Evolutionary conservation across 352 stramenopile genomes (phyloP).

Genomic region (Aphanomyces cochlioides): DNA sequence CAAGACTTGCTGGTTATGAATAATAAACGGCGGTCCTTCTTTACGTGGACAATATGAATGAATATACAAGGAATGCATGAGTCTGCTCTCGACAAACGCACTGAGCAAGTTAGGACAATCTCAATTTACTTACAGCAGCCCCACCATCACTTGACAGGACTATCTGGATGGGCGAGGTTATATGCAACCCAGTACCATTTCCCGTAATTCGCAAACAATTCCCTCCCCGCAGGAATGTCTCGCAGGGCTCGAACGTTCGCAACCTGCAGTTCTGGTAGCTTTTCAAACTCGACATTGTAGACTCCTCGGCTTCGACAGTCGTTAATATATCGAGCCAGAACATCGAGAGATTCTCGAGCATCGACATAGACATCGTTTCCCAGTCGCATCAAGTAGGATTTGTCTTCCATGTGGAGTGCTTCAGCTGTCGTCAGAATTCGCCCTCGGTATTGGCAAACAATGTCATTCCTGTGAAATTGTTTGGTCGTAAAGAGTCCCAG

Average conservation of each 20-base stretch:
- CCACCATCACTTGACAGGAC: slow-evolving; percentile 38
- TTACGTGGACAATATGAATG: neutral
- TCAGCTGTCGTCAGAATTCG: slow-evolving; percentile 38
- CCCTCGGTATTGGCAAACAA: slow-evolving; percentile 47
- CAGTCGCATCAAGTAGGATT: slow-evolving; percentile 80
- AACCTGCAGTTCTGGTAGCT: slow-evolving; percentile 44
- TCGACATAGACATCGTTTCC: slow-evolving; percentile 74
- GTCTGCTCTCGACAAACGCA: no score
- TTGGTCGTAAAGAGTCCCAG: slow-evolving; percentile 51
- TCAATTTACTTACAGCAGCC: neutral
- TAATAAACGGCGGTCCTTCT: slow-evolving; percentile 16
- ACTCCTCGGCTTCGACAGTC: slow-evolving; percentile 54
- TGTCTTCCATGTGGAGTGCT: slow-evolving; percentile 58
- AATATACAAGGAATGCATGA: no score
- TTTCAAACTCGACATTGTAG: slow-evolving; percentile 77
- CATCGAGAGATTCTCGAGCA: slow-evolving; percentile 42
- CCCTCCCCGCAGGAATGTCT: slow-evolving; percentile 53
- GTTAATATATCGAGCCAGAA: slow-evolving; percentile 76
- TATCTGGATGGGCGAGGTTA: slow-evolving; percentile 61
- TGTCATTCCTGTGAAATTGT: slow-evolving; percentile 32
- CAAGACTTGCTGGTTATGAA: slow-evolving; percentile 1
- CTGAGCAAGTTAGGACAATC: neutral
- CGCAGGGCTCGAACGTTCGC: slow-evolving; percentile 58
- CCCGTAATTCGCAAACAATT: slow-evolving; percentile 80
- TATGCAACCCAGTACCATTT: slow-evolving; percentile 80